phyloP scores from a whole-genome alignment of 176 grass and related monocot genomes.

The Pontederia paniculata region DNA sequence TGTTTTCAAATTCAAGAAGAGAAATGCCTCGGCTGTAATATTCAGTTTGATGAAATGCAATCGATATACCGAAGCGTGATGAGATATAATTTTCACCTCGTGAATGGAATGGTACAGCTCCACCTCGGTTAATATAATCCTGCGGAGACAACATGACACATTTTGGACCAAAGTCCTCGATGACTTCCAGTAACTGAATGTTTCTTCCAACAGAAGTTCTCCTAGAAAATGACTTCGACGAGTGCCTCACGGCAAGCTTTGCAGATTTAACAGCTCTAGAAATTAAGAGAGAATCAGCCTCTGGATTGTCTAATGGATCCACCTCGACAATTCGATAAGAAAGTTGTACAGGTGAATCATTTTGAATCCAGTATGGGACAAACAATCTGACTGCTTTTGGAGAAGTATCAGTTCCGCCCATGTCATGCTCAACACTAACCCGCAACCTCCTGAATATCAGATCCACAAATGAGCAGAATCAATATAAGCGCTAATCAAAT shows the following conservation, averaged over 20 bases:
- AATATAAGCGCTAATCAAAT: background rate
- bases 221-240: constrained; percentile 70
- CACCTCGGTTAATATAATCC: constrained; percentile 59
- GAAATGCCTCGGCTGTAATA: constrained; percentile 77
- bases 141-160: constrained; percentile 93
- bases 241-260: constrained; percentile 73
- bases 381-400: constrained; percentile 85
- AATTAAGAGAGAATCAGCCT: constrained; percentile 45
- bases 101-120: constrained; percentile 41
- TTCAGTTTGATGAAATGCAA: constrained; percentile 46
- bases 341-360: constrained; percentile 59
- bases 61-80: constrained; percentile 68
- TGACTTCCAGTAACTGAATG: constrained; percentile 60
- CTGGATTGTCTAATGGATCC: constrained; percentile 56
- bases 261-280: constrained; percentile 64
- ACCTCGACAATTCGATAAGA: constrained; percentile 76
- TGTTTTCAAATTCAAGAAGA: constrained; percentile 88
- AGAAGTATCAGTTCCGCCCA: constrained; percentile 74
- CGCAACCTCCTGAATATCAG: constrained; percentile 54
- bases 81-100: constrained; percentile 37
- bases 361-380: constrained; percentile 98
- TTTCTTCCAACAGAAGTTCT: constrained; percentile 51
- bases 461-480: constrained; percentile 2
- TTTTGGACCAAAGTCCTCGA: constrained; percentile 59
- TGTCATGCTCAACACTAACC: constrained; percentile 87